Evolutionary conservation across 164 flowering plant species (phyloP), one percentile per base, ranked within the genome.

Genomic region (Tinospora cordifolia): DNA sequence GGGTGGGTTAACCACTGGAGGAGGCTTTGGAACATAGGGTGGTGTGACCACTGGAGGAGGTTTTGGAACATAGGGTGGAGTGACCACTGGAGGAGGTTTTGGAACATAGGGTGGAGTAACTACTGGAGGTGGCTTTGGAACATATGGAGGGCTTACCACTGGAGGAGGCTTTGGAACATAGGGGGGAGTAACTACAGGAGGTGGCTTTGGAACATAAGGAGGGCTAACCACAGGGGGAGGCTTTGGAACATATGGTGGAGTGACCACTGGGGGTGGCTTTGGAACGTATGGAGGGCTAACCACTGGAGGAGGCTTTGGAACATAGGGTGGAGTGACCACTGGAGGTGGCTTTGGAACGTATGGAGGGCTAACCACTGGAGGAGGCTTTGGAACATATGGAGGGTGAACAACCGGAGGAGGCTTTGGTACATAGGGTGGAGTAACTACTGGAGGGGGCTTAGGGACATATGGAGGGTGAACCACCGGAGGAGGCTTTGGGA

Each of bases 221-320:
- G 59, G 59, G n/a, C 59, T 51, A n/a, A 51, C 59, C 3, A 51
- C 59, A 17, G 59, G 69, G 12, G 58, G 62, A 0, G 58, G n/a
- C n/a, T n/a, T 54, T 17, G 14, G 83, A 77, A 1, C 69, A n/a
- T 39, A 38, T 0, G 70, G 75, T 27, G 75, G 75, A 1, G 14
- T 74, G 4, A 65, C 54, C 0, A 38, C 27, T 1, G 75, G 70
- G 15, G 83, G 81, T 0, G 80, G 78, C 0, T 58, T 66, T 0
- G 71, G 66, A 3, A 49, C 64, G 27, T 59, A 59, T 3, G 76
- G 68, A 19, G 77, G 74, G 0, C 1, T 8, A 0, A 62, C 67
- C 0, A 49, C 51, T 0, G 71, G 75, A 0, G 76, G 78, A 2
- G 62, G 74, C 38, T 66, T 58, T 15, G 74, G 74, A 17, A 72